Percentiles rank a stretch among this genome's conserved stretches.
Conservation (phyloP, 345 rosid species). For the Brassica rapa region DNA sequence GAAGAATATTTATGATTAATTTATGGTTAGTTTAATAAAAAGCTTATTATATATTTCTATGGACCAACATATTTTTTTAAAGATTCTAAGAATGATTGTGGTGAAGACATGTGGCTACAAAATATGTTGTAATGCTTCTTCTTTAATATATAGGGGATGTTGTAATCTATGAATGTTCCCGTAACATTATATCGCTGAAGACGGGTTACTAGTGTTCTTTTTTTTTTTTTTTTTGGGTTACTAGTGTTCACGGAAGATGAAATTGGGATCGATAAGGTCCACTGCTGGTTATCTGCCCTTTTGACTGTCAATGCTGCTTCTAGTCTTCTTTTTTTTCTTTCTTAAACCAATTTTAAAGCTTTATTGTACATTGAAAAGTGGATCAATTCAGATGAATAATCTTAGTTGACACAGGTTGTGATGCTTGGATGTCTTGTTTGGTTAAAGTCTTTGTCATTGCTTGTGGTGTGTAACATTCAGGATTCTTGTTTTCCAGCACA, state of each 20-base stretch:
- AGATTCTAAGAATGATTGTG: no score
- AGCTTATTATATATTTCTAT: no score
- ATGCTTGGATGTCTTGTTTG: not conserved
- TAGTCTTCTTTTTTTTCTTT: not conserved
- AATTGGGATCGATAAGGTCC: conserved; percentile 54
- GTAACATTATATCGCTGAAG: conserved; percentile 35
- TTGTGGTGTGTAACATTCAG: not conserved
- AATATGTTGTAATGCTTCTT: no score
- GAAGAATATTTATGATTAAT: no score
- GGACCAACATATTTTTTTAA: no score
- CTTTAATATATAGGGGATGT: no score
- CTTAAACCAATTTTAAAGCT: not conserved
- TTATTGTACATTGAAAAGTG: not conserved
- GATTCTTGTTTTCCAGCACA: not conserved
- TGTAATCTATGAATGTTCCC: no score
- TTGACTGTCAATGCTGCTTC: conserved; percentile 84
- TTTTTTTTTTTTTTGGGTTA: conserved; percentile 44
- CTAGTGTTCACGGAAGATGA: conserved; percentile 67
- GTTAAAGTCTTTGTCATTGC: not conserved
- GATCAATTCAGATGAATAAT: not conserved
- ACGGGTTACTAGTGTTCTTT: conserved; percentile 63
- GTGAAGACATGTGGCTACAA: no score
- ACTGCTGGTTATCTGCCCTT: conserved; percentile 84
- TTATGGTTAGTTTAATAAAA: no score
- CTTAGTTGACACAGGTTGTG: not conserved